Evolutionary conservation across 345 rosid species (phyloP).

Genomic region (Camelina neglecta): DNA sequence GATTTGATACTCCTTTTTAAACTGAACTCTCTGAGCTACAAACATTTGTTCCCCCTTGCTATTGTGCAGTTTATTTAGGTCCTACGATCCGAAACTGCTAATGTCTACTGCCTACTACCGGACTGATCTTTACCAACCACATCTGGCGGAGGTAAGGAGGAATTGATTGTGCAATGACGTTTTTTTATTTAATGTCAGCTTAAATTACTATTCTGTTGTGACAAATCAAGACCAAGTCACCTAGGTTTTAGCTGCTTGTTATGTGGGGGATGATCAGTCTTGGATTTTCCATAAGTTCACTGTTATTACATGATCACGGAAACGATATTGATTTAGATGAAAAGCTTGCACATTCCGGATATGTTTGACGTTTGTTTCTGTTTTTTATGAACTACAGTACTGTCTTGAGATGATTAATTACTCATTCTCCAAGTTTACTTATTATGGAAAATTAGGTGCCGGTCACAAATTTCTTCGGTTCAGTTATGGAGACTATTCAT

Average conservation of each 20-base stretch:
- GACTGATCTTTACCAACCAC: slow-evolving; percentile 73
- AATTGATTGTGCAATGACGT: neutral
- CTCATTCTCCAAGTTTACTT: slow-evolving; percentile 28
- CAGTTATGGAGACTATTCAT: slow-evolving; percentile 92
- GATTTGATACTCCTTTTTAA: slow-evolving; percentile 9
- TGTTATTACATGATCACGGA: neutral
- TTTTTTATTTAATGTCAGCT: slow-evolving; percentile 9
- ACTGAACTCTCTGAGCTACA: slow-evolving; percentile 24
- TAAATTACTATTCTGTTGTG: slow-evolving; percentile 1
- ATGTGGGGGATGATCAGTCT: slow-evolving; percentile 6
- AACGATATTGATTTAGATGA: slow-evolving; percentile 8
- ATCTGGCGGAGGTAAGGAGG: slow-evolving; percentile 59
- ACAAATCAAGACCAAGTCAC: slow-evolving; percentile 13
- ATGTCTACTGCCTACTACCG: slow-evolving; percentile 92
- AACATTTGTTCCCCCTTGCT: slow-evolving; percentile 6
- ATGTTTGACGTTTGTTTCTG: neutral
- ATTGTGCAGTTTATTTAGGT: slow-evolving; percentile 80
- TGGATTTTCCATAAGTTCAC: slow-evolving; percentile 5
- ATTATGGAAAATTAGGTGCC: slow-evolving; percentile 63
- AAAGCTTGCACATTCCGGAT: neutral
- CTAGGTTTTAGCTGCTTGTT: slow-evolving; percentile 10
- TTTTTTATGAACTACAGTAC: neutral
- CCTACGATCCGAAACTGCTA: slow-evolving; percentile 70
- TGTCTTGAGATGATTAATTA: slow-evolving; percentile 3
- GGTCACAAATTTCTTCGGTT: slow-evolving; percentile 94